A percentile compares a stretch with the other conserved stretches of the same genome.
These are phyloP conservation scores for Naumovozyma castellii DNA, from an alignment of 805 yeast species.

Conservation along the genomic window DNA sequence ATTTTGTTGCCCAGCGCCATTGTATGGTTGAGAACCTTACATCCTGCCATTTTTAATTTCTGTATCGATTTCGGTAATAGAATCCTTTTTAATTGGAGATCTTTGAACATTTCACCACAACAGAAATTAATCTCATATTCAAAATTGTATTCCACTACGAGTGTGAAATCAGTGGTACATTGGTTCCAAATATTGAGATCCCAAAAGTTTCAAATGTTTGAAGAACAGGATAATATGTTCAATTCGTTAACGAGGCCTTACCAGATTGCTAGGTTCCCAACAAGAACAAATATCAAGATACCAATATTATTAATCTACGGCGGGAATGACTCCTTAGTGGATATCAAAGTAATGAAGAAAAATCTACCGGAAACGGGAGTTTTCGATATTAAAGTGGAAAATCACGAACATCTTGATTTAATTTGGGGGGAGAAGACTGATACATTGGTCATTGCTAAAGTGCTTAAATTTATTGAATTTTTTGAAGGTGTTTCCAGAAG, in stretches of 20 bases:
- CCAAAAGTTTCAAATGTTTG: conserved; percentile 80
- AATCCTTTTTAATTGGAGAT: conserved; percentile 71
- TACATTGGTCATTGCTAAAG: conserved; percentile 35
- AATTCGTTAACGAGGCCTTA: conserved; percentile 30
- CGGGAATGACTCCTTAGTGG: conserved; percentile 71
- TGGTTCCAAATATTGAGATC: conserved; percentile 87
- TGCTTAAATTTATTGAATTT: conserved; percentile 31
- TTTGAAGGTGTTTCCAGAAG: conserved; percentile 12
- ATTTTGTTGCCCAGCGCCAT: conserved; percentile 67
- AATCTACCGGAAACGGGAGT: conserved; percentile 52
- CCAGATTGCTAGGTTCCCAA: conserved; percentile 40
- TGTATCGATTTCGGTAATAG: conserved; percentile 63
- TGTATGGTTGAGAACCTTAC: conserved; percentile 56
- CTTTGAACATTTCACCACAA: conserved; percentile 54
- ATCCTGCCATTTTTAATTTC: conserved; percentile 23
- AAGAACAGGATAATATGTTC: conserved; percentile 43
- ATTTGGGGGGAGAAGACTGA: conserved; percentile 75
- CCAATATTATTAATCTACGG: conserved; percentile 82
- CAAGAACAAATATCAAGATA: conserved; percentile 49
- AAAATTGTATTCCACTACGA: conserved; percentile 83
- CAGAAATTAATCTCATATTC: conserved; percentile 78
- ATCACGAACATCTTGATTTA: conserved; percentile 86
- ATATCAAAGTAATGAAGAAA: conserved; percentile 60
- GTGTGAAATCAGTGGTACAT: conserved; percentile 88
- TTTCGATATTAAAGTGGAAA: conserved; percentile 45